A percentile compares a stretch with the other conserved stretches of the same genome.
Evolutionary conservation across 2,329 filamentous ascomycete genomes (phyloP).

Genomic region (Zymoseptoria tritici): DNA sequence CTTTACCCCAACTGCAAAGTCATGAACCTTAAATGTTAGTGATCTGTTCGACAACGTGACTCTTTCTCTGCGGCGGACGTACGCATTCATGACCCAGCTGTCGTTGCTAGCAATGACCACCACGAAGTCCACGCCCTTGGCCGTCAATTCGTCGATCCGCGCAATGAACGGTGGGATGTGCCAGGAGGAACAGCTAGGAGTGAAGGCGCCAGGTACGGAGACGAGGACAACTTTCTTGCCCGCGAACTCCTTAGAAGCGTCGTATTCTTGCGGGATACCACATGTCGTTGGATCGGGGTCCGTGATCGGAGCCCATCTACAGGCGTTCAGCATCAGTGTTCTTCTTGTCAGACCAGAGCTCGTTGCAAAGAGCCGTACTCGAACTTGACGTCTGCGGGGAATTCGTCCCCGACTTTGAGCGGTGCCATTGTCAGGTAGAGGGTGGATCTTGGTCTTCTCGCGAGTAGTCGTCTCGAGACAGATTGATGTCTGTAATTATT

Average conservation of each 20-base stretch:
- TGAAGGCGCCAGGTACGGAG: constrained; percentile 51
- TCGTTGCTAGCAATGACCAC: constrained; percentile 81
- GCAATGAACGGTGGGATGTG: constrained; percentile 75
- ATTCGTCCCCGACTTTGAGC: constrained; percentile 72
- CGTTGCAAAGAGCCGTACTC: constrained; percentile 39
- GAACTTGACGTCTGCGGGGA: constrained; percentile 76
- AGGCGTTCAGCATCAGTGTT: not conserved
- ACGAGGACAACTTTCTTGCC: constrained; percentile 66
- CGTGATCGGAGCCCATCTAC: constrained; percentile 69
- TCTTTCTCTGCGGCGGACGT: not conserved
- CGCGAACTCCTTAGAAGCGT: constrained; percentile 69
- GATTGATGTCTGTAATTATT: not conserved
- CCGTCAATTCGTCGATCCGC: constrained; percentile 61
- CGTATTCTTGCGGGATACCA: constrained; percentile 68
- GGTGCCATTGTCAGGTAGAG: constrained; percentile 47
- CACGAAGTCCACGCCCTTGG: constrained; percentile 76
- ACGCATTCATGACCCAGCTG: constrained; percentile 73
- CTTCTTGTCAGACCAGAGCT: not conserved
- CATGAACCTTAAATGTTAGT: constrained; percentile 42
- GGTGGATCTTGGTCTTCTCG: not conserved
- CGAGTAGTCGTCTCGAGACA: not conserved
- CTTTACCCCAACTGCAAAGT: constrained; percentile 57
- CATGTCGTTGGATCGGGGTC: constrained; percentile 67
- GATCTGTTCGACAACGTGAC: not conserved
- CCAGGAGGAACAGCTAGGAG: constrained; percentile 64